A percentile compares a stretch with the other conserved stretches of the same genome.
These are phyloP conservation scores for Poa pratensis DNA, from an alignment of 176 grass and related monocot genomes.

Conservation along the genomic window DNA sequence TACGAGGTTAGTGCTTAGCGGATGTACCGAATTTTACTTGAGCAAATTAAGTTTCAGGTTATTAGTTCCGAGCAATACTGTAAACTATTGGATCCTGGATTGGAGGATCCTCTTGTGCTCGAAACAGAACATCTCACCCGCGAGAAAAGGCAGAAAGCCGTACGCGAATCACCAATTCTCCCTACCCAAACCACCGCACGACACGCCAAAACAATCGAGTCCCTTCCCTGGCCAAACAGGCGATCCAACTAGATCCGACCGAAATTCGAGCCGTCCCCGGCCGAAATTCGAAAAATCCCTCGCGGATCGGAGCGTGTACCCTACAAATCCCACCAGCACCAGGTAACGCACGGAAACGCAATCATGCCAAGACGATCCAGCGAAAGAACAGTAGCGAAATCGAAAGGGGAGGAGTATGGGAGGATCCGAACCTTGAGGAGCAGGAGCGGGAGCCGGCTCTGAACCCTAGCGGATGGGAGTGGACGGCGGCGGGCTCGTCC, in stretches of 20 bases:
- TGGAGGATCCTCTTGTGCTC: too few relatives aligned
- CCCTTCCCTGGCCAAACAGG: neutral
- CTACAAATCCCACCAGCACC: neutral
- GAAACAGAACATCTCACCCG: neutral
- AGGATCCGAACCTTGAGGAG: conserved; percentile 18
- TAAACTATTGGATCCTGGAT: too few relatives aligned
- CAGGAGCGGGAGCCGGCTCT: neutral
- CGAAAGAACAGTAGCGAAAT: neutral
- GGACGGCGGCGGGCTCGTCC: neutral
- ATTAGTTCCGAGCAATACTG: too few relatives aligned
- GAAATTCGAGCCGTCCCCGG: neutral
- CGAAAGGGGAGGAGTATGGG: neutral
- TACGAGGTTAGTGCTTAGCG: too few relatives aligned
- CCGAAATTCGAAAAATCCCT: neutral
- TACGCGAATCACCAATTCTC: neutral
- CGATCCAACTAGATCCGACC: neutral
- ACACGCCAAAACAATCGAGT: neutral
- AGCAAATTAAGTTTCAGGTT: too few relatives aligned
- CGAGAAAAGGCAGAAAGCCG: neutral
- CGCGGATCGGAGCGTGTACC: neutral
- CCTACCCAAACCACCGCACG: neutral
- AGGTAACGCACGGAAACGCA: neutral
- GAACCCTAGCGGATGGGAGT: conserved; percentile 18
- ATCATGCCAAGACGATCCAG: neutral
- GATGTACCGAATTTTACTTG: too few relatives aligned